A percentile compares a stretch with the other conserved stretches of the same genome.
Conservation (phyloP, 2,329 filamentous ascomycete species). For the Botrytis fragariae region DNA sequence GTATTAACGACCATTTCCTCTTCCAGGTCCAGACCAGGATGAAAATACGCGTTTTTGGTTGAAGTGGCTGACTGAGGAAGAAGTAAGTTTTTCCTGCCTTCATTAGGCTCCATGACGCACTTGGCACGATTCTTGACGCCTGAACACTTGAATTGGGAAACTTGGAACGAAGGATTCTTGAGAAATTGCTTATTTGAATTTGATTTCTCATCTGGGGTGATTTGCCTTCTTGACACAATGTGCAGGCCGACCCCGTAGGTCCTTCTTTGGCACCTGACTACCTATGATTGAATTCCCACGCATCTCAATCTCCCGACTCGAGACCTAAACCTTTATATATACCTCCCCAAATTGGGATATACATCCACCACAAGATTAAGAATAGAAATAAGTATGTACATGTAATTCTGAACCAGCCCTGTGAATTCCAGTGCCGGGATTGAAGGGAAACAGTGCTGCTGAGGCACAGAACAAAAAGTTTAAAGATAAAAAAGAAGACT, state of each 20-base stretch:
- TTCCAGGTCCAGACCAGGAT: neutral
- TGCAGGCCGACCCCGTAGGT: neutral
- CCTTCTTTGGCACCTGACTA: neutral
- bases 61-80: constrained; percentile 20
- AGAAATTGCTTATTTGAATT: constrained; percentile 18
- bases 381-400: constrained; percentile 16
- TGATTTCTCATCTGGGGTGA: constrained; percentile 1
- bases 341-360: constrained; percentile 4
- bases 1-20: neutral
- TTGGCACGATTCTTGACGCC: constrained; percentile 11
- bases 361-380: constrained; percentile 13
- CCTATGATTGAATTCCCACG: neutral
- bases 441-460: neutral
- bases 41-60: neutral
- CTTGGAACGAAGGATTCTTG: constrained; percentile 5
- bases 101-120: constrained; percentile 6
- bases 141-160: neutral
- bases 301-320: neutral
- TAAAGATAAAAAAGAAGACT: neutral
- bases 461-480: neutral
- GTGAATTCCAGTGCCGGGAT: constrained; percentile 1
- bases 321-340: constrained; percentile 17
- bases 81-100: neutral
- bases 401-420: constrained; percentile 5
- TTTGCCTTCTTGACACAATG: neutral